Base-by-base conservation (phyloP, 768 basidiomycete species). In the Mycena galopus region DNA sequence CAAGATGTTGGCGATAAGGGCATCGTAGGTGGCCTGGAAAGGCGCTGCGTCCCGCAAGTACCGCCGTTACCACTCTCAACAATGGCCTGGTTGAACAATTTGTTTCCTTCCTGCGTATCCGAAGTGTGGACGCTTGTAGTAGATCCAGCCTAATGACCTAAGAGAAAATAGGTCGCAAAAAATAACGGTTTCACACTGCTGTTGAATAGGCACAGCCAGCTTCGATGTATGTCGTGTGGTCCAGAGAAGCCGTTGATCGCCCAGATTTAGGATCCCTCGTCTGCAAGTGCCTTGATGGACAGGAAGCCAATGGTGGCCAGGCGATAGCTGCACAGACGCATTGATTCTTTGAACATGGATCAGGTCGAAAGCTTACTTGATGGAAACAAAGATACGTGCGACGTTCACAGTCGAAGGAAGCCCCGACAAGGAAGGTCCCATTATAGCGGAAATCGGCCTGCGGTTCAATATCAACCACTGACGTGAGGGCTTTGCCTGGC, bases 171-270 rank as follows among this genome's bases (percentile, higher is more conserved):
- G 23, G 23, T 35, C 21, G 16, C 29, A 16, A 53, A 21, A 32
- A 60, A 21, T 17, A 11, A 23, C n/a, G 10, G 11, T 19, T 37
- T 42, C 29, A 66, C 65, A 30, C 65, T 66, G 19, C 5, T 9
- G 7, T 21, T 47, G n/a, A n/a, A n/a, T n/a, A n/a, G n/a, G n/a
- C 21, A 9, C 44, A n/a, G 32, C 23, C 14, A 21, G 25, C 2
- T n/a, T n/a, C n/a, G n/a, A n/a, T n/a, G n/a, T n/a, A n/a, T n/a
- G 16, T 17, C 21, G 10, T 11, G 30, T 4, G 4, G 11, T 17
- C 30, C 11, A 16, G 0, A 82, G 80, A 0, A 79, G 79, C 11
- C 81, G 77, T 61, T 84, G 82, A 72, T 85, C 84, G n/a, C 83
- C 83, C 0, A 77, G 79, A 64, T 84, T 84, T 3, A 80, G 29